Percentiles rank a stretch among this genome's conserved stretches.
phyloP scores from a whole-genome alignment of 306 rosid genomes.

The Medicago lupulina region DNA sequence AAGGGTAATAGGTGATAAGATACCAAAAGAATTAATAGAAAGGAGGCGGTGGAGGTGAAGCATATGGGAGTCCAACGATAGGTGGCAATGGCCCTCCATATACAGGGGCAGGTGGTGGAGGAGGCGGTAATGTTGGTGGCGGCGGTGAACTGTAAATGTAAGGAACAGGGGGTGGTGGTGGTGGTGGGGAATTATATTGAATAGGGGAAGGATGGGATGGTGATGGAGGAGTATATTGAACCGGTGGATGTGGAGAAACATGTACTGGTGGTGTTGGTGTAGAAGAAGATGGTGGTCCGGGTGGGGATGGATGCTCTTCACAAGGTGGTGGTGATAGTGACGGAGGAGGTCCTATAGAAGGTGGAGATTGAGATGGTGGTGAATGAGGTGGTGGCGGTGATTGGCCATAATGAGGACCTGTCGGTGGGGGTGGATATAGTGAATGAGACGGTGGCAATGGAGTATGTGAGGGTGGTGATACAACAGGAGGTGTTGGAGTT shows the following conservation, averaged over 20 bases:
- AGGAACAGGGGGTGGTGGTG: constrained; percentile 47
- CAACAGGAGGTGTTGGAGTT: too few species aligned
- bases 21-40: constrained; percentile 88
- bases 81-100: constrained; percentile 98
- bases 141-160: constrained; percentile 44
- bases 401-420: constrained; percentile 38
- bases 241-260: constrained; percentile 32
- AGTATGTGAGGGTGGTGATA: too few species aligned
- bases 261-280: constrained; percentile 37
- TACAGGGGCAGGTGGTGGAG: constrained; percentile 79
- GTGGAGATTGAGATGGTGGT: constrained; percentile 60
- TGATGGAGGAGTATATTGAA: neutral
- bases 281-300: constrained; percentile 37
- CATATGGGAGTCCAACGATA: constrained; percentile 70
- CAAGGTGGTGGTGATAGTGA: constrained; percentile 47
- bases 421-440: constrained; percentile 6
- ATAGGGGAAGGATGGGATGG: constrained; percentile 51
- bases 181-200: constrained; percentile 41
- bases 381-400: constrained; percentile 43
- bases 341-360: constrained; percentile 68
- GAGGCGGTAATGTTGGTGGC: constrained; percentile 55
- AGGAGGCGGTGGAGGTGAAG: constrained; percentile 98
- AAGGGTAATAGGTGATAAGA: constrained; percentile 59
- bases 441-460: too few species aligned
- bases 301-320: constrained; percentile 21